Conservation (phyloP, 768 basidiomycete species). For the Kwoniella botswanensis region DNA sequence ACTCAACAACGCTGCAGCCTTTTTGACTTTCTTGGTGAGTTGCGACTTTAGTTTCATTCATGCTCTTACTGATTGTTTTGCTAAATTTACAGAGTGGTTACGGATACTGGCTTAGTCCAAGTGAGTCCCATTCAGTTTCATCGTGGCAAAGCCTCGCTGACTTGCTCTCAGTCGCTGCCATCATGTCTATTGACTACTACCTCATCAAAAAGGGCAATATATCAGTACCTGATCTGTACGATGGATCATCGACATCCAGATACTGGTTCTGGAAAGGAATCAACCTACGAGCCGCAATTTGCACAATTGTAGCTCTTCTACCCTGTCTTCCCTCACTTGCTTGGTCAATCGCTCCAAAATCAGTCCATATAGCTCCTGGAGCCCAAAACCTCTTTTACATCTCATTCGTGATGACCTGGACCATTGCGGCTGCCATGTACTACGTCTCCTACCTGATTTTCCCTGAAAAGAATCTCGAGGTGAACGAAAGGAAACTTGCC, state of each 20-base stretch:
- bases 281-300: constrained; percentile 23
- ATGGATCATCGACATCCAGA: constrained; percentile 7
- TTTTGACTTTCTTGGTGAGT: constrained; percentile 12
- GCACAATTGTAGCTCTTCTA: constrained; percentile 26
- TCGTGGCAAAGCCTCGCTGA: not conserved
- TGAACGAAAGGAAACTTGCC: constrained; percentile 8
- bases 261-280: constrained; percentile 30
- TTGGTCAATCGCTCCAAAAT: constrained; percentile 20
- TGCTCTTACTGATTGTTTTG: not conserved
- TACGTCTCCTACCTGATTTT: constrained; percentile 22
- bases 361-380: constrained; percentile 8
- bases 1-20: constrained; percentile 21
- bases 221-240: constrained; percentile 71
- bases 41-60: not conserved
- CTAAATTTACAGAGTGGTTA: constrained; percentile 20
- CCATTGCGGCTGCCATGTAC: constrained; percentile 21
- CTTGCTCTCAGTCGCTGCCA: not conserved
- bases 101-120: constrained; percentile 61
- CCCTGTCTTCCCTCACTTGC: constrained; percentile 33
- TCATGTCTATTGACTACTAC: constrained; percentile 78
- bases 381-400: constrained; percentile 31
- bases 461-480: constrained; percentile 26
- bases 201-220: constrained; percentile 71
- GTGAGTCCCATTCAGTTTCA: constrained; percentile 61
- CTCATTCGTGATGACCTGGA: constrained; percentile 32